Evolutionary conservation across 2,329 filamentous ascomycete genomes (phyloP).

Genomic region (Sclerotinia subarctica): DNA sequence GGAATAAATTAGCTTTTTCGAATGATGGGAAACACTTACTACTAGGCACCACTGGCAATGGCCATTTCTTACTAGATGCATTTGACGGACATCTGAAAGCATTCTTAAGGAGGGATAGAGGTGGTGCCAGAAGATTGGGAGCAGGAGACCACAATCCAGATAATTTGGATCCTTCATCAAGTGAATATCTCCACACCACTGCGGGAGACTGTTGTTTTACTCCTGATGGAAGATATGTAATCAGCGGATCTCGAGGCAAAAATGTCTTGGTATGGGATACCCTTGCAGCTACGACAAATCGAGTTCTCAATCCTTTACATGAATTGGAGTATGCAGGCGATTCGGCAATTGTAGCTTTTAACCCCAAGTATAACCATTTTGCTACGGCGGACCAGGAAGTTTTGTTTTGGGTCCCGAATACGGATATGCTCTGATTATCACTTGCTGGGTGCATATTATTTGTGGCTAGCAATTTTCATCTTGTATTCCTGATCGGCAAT

Average conservation of each 20-base stretch:
- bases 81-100: conserved; percentile 79
- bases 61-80: conserved; percentile 91
- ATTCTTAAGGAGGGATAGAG: conserved; percentile 61
- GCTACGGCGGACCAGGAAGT: conserved; percentile 85
- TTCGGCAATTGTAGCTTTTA: conserved; percentile 77
- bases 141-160: conserved; percentile 48
- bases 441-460: not conserved
- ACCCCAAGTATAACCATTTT: conserved; percentile 88
- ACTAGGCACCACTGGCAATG: conserved; percentile 75
- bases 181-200: conserved; percentile 46
- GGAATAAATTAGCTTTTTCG: conserved; percentile 92
- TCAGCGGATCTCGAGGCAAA: conserved; percentile 69
- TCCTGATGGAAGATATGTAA: conserved; percentile 82
- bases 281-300: conserved; percentile 52
- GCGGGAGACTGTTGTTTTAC: conserved; percentile 84
- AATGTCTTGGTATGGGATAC: conserved; percentile 88
- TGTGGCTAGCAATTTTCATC: not conserved
- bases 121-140: conserved; percentile 50
- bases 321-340: conserved; percentile 65
- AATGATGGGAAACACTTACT: conserved; percentile 91
- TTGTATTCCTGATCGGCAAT: conserved; percentile 18
- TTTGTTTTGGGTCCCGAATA: conserved; percentile 74
- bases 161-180: conserved; percentile 31
- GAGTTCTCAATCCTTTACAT: conserved; percentile 60
- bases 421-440: conserved; percentile 34